Evolutionary conservation across 805 yeast genomes (phyloP).

Genomic region (Komagataella pseudopastoris): DNA sequence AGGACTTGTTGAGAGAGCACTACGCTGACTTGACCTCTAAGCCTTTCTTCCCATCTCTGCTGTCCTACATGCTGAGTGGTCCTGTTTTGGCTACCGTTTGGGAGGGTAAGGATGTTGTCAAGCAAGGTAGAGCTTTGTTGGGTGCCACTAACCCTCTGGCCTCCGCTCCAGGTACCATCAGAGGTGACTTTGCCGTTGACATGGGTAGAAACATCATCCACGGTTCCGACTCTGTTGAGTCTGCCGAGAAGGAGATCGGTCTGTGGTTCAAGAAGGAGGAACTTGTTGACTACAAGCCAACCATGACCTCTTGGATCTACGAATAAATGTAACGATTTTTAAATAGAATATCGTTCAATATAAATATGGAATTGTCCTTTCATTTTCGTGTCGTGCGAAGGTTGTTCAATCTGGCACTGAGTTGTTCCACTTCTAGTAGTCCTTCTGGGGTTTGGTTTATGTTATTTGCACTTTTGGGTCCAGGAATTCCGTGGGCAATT

Average conservation of each 20-base stretch:
- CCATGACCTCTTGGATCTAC: conserved; percentile 83
- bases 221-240: conserved; percentile 99
- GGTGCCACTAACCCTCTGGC: conserved; percentile 99
- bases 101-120: conserved; percentile 99
- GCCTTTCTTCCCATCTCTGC: conserved; percentile 97
- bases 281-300: conserved; percentile 81
- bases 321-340: conserved; percentile 38
- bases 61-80: conserved; percentile 94
- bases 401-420: not conserved
- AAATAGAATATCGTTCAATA: not conserved
- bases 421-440: not conserved
- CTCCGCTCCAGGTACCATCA: conserved; percentile 98
- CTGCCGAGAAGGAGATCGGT: conserved; percentile 89
- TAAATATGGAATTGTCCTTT: not conserved
- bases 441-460: not conserved
- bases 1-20: conserved; percentile 80
- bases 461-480: not conserved
- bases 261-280: conserved; percentile 99
- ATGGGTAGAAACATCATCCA: conserved; percentile 99
- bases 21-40: conserved; percentile 90
- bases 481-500: not conserved
- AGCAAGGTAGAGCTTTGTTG: conserved; percentile 93
- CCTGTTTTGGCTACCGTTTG: conserved; percentile 98
- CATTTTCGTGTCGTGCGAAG: not conserved
- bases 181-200: conserved; percentile 98